Evolutionary conservation across 257 asterid genomes (phyloP).

Genomic region (Solanum neorickii): DNA sequence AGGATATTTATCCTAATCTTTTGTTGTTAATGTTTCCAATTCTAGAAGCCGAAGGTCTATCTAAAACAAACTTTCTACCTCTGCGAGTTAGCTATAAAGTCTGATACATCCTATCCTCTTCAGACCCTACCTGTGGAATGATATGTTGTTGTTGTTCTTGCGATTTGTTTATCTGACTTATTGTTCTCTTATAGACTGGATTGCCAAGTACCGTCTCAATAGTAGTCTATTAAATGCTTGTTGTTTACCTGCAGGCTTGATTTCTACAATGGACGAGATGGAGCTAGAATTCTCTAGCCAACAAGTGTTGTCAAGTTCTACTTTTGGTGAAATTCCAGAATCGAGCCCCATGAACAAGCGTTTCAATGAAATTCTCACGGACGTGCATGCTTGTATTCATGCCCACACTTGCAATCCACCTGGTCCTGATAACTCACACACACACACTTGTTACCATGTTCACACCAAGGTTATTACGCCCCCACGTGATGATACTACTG

Average conservation of each 20-base stretch:
- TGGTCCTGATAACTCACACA: conserved; percentile 45
- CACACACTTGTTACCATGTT: conserved; percentile 64
- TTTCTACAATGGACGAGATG: conserved; percentile 16
- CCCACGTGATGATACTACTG: background rate
- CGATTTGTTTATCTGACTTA: background rate
- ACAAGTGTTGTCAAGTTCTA: conserved; percentile 15
- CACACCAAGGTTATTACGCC: conserved; percentile 37
- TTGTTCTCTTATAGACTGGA: background rate
- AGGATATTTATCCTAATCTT: background rate
- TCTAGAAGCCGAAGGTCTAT: background rate
- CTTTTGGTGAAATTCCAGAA: conserved; percentile 24
- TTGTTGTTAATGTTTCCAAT: background rate
- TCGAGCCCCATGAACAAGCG: conserved; percentile 13
- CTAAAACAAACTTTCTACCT: background rate
- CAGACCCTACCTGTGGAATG: background rate
- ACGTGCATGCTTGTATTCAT: conserved; percentile 44
- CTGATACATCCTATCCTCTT: background rate
- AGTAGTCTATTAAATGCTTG: background rate
- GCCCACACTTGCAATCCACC: conserved; percentile 67
- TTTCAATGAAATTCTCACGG: conserved; percentile 25
- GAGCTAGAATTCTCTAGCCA: conserved; percentile 28
- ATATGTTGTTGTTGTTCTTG: background rate
- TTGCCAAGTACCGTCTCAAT: background rate
- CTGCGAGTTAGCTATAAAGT: background rate
- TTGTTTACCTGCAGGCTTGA: background rate